Conservation (phyloP, 2,329 filamentous ascomycete genomes). For the Trichoderma breve region DNA sequence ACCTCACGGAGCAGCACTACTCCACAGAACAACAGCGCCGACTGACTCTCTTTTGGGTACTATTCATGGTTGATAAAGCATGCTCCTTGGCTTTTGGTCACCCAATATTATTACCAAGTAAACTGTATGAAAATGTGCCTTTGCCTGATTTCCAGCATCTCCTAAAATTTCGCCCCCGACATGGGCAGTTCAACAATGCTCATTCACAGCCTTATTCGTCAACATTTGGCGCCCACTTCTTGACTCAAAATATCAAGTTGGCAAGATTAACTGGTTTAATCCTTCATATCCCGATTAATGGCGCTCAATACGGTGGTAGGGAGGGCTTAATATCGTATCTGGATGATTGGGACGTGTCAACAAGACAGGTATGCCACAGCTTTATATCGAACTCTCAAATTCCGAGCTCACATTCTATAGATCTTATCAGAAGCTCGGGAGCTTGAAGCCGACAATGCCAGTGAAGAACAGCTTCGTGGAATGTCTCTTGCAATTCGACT, state of each 20-base stretch:
- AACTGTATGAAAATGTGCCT: background rate
- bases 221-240: background rate
- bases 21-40: background rate
- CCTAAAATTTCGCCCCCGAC: background rate
- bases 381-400: background rate
- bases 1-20: background rate
- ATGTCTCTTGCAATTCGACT: background rate
- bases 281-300: background rate
- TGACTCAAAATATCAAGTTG: background rate
- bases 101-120: background rate
- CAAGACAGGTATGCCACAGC: background rate
- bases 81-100: background rate
- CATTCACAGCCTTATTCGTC: background rate
- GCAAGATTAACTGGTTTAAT: background rate
- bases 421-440: background rate
- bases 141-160: background rate
- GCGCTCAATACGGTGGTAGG: background rate
- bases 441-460: background rate
- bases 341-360: background rate
- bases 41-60: background rate
- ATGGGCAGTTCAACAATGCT: background rate
- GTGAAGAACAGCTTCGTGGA: background rate
- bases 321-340: background rate
- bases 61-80: background rate
- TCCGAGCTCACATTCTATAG: background rate